Conservation (phyloP, 352 stramenopile genomes). For the Pythium aristosporum region DNA sequence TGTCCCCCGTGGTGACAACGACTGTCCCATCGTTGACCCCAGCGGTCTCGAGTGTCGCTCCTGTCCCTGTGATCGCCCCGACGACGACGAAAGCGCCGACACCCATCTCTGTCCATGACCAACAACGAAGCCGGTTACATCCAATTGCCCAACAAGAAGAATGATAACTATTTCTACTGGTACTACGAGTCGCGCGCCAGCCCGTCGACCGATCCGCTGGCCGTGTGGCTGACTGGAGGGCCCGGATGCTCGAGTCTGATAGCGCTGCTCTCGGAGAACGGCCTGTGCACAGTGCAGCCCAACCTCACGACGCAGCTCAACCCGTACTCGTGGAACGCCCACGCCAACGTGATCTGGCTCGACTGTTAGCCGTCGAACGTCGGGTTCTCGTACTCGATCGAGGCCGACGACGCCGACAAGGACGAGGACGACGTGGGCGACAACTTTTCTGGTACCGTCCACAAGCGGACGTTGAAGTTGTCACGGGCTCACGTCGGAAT, state of each 20-base stretch:
- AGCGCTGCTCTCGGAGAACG: constrained; percentile 53
- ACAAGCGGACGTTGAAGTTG: constrained; percentile 21
- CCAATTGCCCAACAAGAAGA: constrained; percentile 23
- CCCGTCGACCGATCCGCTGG: constrained; percentile 39
- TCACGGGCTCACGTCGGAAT: constrained; percentile 25
- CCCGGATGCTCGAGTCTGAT: constrained; percentile 38
- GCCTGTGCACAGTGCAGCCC: constrained; percentile 41
- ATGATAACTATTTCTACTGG: constrained; percentile 75
- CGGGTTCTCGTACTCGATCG: constrained; percentile 37
- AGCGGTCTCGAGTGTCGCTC: not conserved
- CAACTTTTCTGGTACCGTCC: constrained; percentile 48
- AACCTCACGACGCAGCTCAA: not conserved
- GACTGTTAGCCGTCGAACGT: constrained; percentile 39
- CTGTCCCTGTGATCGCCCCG: not conserved
- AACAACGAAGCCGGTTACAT: constrained; percentile 14
- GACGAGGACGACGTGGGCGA: constrained; percentile 45
- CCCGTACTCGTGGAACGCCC: not conserved
- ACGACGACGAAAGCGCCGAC: not conserved
- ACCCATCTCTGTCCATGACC: constrained; percentile 7
- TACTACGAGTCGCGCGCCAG: constrained; percentile 43
- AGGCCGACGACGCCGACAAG: constrained; percentile 1
- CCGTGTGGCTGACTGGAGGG: constrained; percentile 62
- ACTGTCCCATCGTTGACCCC: not conserved
- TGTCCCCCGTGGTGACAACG: not conserved
- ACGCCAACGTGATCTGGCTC: constrained; percentile 49